Percentiles rank a stretch among this genome's conserved stretches.
These are phyloP conservation scores for Diaporthe sp. DNA, from an alignment of 2,329 filamentous ascomycete genomes.

Conservation along the genomic window DNA sequence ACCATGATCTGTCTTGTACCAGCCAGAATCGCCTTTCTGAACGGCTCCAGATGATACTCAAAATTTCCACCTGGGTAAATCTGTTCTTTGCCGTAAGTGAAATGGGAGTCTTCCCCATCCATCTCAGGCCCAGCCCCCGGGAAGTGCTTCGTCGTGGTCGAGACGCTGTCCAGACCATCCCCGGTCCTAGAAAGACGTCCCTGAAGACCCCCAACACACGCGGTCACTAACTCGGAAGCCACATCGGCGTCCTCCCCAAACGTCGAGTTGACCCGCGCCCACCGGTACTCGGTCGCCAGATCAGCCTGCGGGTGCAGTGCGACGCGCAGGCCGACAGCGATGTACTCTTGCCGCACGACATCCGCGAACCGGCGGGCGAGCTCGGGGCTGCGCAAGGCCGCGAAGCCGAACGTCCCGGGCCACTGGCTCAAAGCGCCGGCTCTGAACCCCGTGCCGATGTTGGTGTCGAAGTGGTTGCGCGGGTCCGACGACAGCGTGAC, in stretches of 20 bases:
- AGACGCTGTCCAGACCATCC: constrained; percentile 59
- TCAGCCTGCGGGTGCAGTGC: constrained; percentile 66
- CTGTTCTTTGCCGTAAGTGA: constrained; percentile 64
- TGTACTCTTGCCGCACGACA: constrained; percentile 62
- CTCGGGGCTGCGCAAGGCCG: constrained; percentile 59
- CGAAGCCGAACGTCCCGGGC: constrained; percentile 65
- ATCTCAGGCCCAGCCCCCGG: constrained; percentile 64
- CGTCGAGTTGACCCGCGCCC: constrained; percentile 60
- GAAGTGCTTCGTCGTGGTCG: constrained; percentile 67
- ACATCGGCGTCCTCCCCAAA: constrained; percentile 64
- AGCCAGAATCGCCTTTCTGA: constrained; percentile 63
- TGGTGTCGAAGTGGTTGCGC: constrained; percentile 59
- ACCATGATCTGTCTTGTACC: constrained; percentile 65
- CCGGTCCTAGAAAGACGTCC: constrained; percentile 44
- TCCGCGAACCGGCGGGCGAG: constrained; percentile 62
- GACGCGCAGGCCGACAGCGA: constrained; percentile 57
- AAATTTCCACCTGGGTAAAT: constrained; percentile 65
- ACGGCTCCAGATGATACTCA: constrained; percentile 64
- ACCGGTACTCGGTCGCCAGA: constrained; percentile 64
- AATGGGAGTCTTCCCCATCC: constrained; percentile 66
- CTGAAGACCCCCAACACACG: constrained; percentile 63
- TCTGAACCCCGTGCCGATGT: constrained; percentile 57
- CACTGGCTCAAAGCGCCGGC: constrained; percentile 63
- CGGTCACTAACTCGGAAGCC: constrained; percentile 53
- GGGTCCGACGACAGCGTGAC: constrained; percentile 63